Evolutionary conservation across 495 filamentous ascomycete genomes (phyloP).

Genomic region (Talaromyces trachyspermus): DNA sequence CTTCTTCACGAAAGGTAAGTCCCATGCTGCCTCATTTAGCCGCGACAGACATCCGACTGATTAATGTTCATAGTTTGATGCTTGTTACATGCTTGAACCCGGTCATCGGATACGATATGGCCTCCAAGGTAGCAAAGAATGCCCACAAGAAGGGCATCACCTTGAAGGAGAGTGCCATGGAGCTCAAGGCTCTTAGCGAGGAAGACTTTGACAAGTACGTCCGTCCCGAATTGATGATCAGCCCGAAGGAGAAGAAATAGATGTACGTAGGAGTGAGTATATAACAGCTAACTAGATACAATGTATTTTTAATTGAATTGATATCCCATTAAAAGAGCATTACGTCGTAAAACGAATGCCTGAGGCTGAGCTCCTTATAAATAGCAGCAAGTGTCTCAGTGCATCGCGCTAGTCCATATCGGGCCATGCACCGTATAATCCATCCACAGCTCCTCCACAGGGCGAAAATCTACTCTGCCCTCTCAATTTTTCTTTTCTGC

Average conservation of each 20-base stretch:
- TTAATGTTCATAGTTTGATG: conserved; percentile 67
- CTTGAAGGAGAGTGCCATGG: conserved; percentile 87
- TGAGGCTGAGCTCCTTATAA: conserved; percentile 1
- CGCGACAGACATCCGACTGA: neutral
- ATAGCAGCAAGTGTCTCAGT: conserved; percentile 4
- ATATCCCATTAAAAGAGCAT: neutral
- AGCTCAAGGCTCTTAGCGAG: conserved; percentile 81
- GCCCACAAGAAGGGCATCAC: conserved; percentile 97
- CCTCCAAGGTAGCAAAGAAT: conserved; percentile 97
- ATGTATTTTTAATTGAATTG: conserved; percentile 4
- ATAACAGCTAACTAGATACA: neutral
- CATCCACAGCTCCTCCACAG: no score
- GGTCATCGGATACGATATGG: conserved; percentile 98
- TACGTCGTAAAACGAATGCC: no score
- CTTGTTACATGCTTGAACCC: conserved; percentile 97
- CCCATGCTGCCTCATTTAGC: neutral
- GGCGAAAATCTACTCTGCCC: no score
- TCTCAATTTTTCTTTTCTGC: no score
- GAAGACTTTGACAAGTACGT: conserved; percentile 90
- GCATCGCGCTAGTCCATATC: neutral
- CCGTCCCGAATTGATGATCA: conserved; percentile 93
- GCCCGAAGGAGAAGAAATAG: conserved; percentile 58
- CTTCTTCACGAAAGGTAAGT: conserved; percentile 79
- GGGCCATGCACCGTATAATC: no score
- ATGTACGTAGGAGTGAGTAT: conserved; percentile 1